phyloP scores from a whole-genome alignment of 176 grass and related monocot genomes.

The Echinochloa phyllopogon region DNA sequence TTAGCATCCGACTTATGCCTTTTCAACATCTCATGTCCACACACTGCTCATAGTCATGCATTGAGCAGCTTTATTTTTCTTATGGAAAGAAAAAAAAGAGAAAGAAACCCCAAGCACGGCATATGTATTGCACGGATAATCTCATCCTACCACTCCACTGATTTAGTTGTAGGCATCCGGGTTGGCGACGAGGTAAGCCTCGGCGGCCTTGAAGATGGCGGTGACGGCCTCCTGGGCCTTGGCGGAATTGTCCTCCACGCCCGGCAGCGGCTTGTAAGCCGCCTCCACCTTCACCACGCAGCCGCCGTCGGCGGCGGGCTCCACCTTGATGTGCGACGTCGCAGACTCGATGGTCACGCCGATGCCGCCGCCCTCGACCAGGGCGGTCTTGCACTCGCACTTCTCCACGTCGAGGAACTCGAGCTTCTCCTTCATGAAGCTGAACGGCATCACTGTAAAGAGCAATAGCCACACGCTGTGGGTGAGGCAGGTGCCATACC shows the following conservation, averaged over 20 bases:
- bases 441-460: constrained; percentile 62
- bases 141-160: background rate
- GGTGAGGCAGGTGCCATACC: background rate
- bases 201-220: background rate
- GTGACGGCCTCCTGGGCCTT: constrained; percentile 49
- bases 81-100: background rate
- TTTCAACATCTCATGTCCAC: background rate
- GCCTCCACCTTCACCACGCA: constrained; percentile 59
- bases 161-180: constrained; percentile 6
- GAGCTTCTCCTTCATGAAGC: constrained; percentile 59
- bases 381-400: constrained; percentile 61
- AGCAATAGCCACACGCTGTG: background rate
- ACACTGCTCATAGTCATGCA: background rate
- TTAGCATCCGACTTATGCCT: background rate
- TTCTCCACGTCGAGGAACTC: constrained; percentile 66
- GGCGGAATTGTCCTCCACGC: constrained; percentile 35
- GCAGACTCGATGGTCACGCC: constrained; percentile 49
- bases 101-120: background rate
- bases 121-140: background rate
- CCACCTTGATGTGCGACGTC: constrained; percentile 65
- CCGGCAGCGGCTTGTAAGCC: constrained; percentile 54
- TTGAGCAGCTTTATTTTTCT: background rate
- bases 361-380: constrained; percentile 70
- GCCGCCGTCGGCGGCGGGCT: constrained; percentile 55
- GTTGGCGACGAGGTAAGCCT: background rate